Percentiles rank a stretch among this genome's conserved stretches.
Conservation (phyloP, 805 yeast genomes). For the Saturnispora diversa region DNA sequence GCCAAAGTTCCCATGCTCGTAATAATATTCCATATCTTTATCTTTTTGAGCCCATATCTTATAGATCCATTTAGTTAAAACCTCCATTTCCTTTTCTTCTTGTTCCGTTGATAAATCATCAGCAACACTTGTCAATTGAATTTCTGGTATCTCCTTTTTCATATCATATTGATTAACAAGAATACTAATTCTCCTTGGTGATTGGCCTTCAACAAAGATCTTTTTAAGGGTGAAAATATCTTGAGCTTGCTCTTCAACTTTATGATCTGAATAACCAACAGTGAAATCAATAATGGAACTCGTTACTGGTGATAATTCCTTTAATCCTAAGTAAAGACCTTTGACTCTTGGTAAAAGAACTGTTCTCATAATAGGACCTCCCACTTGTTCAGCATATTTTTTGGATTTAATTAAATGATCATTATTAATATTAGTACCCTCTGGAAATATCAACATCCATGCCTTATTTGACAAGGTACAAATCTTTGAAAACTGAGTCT, state of each 20-base stretch:
- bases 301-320: conserved; percentile 44
- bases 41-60: conserved; percentile 76
- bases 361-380: conserved; percentile 37
- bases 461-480: conserved; percentile 37
- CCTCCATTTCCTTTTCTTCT: conserved; percentile 30
- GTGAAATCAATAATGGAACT: conserved; percentile 73
- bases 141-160: conserved; percentile 24
- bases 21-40: conserved; percentile 52
- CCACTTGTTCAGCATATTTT: conserved; percentile 44
- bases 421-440: conserved; percentile 80
- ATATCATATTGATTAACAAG: conserved; percentile 53
- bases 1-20: conserved; percentile 45
- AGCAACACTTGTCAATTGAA: conserved; percentile 35
- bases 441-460: conserved; percentile 78
- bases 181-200: conserved; percentile 60
- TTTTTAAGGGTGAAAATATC: conserved; percentile 57
- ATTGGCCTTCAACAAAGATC: conserved; percentile 59
- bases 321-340: conserved; percentile 64
- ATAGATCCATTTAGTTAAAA: conserved; percentile 70
- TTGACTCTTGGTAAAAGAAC: conserved; percentile 76
- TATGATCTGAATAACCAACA: conserved; percentile 70
- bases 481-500: conserved; percentile 43
- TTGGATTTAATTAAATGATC: conserved; percentile 53
- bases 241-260: conserved; percentile 62
- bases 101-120: conserved; percentile 34